Evolutionary conservation across 495 filamentous ascomycete species (phyloP).

Genomic region (Penicillium paxilli): DNA sequence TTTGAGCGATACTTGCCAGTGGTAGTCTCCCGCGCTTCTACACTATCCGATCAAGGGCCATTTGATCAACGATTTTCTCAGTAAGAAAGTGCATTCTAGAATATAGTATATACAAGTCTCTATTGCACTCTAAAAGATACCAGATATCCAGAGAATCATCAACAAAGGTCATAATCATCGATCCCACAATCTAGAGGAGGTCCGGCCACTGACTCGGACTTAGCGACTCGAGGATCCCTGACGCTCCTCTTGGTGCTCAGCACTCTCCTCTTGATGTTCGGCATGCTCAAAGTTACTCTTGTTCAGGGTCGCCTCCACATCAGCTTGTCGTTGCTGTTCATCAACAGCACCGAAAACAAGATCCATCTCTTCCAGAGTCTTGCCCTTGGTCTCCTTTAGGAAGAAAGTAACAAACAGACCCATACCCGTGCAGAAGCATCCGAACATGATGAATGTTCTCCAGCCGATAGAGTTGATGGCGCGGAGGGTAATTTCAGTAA

Average conservation of each 20-base stretch:
- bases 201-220: too few relatives aligned
- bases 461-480: constrained; percentile 50
- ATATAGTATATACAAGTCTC: too few relatives aligned
- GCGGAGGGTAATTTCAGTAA: constrained; percentile 37
- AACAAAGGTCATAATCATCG: too few relatives aligned
- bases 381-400: constrained; percentile 62
- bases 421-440: constrained; percentile 45
- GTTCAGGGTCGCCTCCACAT: constrained; percentile 44
- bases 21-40: too few relatives aligned
- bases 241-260: constrained; percentile 9
- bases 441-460: constrained; percentile 58
- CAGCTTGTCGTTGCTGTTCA: constrained; percentile 31
- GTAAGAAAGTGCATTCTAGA: too few relatives aligned
- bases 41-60: too few relatives aligned
- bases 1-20: too few relatives aligned
- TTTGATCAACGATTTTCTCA: too few relatives aligned
- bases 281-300: constrained; percentile 29
- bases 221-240: neutral
- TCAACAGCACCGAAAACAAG: constrained; percentile 45
- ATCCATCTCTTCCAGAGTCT: constrained; percentile 51
- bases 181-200: too few relatives aligned
- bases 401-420: constrained; percentile 44
- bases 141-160: too few relatives aligned
- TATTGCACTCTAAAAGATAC: too few relatives aligned
- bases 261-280: too few relatives aligned